Evolutionary conservation across 176 grass and related monocot genomes (phyloP).

Genomic region (Bothriochloa decipiens): DNA sequence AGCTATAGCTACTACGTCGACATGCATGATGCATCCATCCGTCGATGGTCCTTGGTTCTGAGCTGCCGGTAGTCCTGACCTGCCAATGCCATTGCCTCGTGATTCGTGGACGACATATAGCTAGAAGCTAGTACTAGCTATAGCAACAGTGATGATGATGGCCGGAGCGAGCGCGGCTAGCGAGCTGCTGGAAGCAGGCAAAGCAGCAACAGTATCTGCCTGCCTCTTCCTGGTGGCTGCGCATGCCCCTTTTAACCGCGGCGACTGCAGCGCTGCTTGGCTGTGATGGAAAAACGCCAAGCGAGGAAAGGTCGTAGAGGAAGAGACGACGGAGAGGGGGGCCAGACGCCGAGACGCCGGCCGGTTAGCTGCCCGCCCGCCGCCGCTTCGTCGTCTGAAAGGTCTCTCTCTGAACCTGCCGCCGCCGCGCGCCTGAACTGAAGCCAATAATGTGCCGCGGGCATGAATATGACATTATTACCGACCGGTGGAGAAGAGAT

Average conservation of each 20-base stretch:
- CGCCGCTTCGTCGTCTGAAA: not conserved
- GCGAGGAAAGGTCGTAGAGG: conserved; percentile 6
- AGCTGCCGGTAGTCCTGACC: not conserved
- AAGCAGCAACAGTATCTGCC: not conserved
- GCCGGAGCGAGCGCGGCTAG: not conserved
- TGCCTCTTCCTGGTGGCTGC: not conserved
- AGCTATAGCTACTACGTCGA: not conserved
- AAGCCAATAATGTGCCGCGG: not conserved
- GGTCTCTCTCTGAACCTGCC: not conserved
- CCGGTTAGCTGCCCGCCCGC: too few species aligned
- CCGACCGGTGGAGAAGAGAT: too few species aligned
- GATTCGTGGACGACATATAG: not conserved
- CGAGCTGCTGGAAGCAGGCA: not conserved
- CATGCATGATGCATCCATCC: not conserved
- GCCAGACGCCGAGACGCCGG: not conserved
- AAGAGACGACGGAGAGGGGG: not conserved
- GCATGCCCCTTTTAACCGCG: not conserved
- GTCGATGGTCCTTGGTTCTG: not conserved
- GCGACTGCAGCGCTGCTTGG: not conserved
- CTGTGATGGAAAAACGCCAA: not conserved
- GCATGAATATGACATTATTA: too few species aligned
- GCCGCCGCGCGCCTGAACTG: too few species aligned
- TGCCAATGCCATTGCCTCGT: not conserved
- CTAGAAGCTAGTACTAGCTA: too few species aligned
- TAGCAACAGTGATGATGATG: not conserved